These are phyloP conservation scores for Zychaea mexicana DNA, from an alignment of 371 early-diverging fungal species.

Conservation along the genomic window DNA sequence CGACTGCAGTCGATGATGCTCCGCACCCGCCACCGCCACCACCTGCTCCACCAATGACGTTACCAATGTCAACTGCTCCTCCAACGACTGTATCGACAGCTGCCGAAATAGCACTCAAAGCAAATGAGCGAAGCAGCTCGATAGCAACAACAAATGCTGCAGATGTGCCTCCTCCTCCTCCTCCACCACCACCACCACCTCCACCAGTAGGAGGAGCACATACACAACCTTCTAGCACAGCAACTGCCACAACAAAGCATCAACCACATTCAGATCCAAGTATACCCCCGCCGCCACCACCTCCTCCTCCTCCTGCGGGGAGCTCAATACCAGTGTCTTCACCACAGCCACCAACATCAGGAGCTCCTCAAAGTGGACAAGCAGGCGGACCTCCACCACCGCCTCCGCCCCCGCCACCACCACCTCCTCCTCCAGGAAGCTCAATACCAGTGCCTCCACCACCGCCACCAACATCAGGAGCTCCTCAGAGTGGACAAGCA, in stretches of 20 bases:
- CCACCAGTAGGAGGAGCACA: slow-evolving; percentile 3
- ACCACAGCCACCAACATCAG: slow-evolving; percentile 35
- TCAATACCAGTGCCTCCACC: slow-evolving; percentile 38
- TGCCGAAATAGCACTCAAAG: neutral
- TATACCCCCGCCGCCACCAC: too few relatives aligned
- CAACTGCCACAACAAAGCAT: neutral
- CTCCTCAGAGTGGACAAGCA: neutral
- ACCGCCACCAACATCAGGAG: slow-evolving; percentile 24
- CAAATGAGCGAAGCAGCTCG: neutral
- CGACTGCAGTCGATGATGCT: neutral
- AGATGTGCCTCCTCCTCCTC: slow-evolving; percentile 12
- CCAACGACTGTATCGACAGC: too few relatives aligned
- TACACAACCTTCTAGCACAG: neutral
- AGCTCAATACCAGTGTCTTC: slow-evolving; percentile 33
- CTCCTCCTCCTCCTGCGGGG: slow-evolving; percentile 21
- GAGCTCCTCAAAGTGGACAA: neutral
- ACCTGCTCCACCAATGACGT: neutral
- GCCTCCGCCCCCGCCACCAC: slow-evolving; percentile 23
- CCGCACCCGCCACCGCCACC: neutral
- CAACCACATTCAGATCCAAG: too few relatives aligned
- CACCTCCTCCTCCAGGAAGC: slow-evolving; percentile 23
- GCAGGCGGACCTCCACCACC: too few relatives aligned
- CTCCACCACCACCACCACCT: slow-evolving; percentile 18
- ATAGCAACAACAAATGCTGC: neutral
- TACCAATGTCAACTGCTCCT: too few relatives aligned